Conservation (phyloP, 148 eudicot species). For the Rhododendron ovatum region DNA sequence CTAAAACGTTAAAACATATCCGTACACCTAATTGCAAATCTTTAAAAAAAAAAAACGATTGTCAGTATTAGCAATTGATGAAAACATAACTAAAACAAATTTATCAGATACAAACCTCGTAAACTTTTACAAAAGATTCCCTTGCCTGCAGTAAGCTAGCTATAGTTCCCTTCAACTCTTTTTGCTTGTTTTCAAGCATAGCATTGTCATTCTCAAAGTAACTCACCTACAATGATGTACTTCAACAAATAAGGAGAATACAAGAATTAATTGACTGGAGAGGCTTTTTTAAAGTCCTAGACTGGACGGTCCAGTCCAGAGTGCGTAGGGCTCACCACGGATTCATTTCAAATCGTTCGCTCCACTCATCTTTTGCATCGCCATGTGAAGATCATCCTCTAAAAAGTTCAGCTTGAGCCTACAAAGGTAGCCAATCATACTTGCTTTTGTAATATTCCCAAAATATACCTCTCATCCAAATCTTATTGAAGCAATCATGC, state of each 20-base stretch:
- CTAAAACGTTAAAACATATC: not conserved
- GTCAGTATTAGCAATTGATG: not conserved
- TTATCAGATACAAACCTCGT: conserved; percentile 35
- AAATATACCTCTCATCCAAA: not conserved
- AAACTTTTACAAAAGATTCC: conserved; percentile 47
- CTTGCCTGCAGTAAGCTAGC: conserved; percentile 42
- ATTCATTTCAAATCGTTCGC: not conserved
- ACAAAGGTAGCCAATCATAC: not conserved
- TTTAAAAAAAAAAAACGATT: too few relatives aligned
- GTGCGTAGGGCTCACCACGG: not conserved
- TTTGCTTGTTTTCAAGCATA: conserved; percentile 55
- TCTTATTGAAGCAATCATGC: not conserved
- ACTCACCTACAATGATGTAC: conserved; percentile 27
- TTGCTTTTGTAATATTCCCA: not conserved
- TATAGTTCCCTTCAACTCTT: conserved; percentile 52
- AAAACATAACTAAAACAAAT: not conserved
- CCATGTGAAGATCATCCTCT: not conserved
- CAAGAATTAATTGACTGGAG: not conserved
- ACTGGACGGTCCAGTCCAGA: not conserved
- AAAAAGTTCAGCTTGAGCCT: not conserved
- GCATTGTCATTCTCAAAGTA: conserved; percentile 49
- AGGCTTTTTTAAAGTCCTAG: not conserved
- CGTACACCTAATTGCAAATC: not conserved
- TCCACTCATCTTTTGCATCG: not conserved
- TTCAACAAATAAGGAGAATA: not conserved